These are phyloP conservation scores for Butyriboletus loyo DNA, from an alignment of 768 basidiomycete species.

Conservation along the genomic window DNA sequence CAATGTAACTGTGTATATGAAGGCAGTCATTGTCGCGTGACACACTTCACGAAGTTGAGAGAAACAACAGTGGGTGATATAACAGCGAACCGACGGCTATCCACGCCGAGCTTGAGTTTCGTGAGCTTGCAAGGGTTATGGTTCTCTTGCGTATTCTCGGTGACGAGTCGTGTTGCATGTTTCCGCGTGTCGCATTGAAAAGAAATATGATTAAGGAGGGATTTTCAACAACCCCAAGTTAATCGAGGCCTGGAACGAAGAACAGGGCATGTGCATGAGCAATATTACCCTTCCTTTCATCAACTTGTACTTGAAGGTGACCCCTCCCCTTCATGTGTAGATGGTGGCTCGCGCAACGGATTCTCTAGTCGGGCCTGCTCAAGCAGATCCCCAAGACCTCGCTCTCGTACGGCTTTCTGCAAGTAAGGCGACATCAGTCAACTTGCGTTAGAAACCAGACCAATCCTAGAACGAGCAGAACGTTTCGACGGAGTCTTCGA, in stretches of 20 bases:
- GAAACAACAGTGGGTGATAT: not conserved
- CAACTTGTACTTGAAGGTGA: conserved; percentile 13
- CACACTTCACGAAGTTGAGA: not conserved
- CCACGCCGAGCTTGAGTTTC: not conserved
- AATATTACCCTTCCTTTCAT: not conserved
- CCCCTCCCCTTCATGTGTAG: conserved; percentile 12
- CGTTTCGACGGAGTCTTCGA: not conserved
- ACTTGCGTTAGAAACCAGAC: not conserved
- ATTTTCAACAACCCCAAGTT: not conserved
- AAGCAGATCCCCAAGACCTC: conserved; percentile 71
- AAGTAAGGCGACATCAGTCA: not conserved
- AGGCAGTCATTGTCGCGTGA: not conserved
- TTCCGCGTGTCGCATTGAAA: not conserved
- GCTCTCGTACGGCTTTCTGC: conserved; percentile 77
- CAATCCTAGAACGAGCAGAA: not conserved
- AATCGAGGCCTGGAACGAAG: not conserved
- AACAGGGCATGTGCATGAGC: not conserved
- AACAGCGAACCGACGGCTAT: not conserved
- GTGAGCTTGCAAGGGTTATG: not conserved
- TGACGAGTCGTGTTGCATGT: not conserved
- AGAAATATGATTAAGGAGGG: not conserved
- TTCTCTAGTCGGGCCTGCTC: conserved; percentile 80
- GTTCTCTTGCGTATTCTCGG: not conserved
- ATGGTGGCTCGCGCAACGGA: conserved; percentile 61
- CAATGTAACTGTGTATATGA: not conserved